Evolutionary conservation across 805 yeast species (phyloP).

Genomic region (Brettanomyces nanus): DNA sequence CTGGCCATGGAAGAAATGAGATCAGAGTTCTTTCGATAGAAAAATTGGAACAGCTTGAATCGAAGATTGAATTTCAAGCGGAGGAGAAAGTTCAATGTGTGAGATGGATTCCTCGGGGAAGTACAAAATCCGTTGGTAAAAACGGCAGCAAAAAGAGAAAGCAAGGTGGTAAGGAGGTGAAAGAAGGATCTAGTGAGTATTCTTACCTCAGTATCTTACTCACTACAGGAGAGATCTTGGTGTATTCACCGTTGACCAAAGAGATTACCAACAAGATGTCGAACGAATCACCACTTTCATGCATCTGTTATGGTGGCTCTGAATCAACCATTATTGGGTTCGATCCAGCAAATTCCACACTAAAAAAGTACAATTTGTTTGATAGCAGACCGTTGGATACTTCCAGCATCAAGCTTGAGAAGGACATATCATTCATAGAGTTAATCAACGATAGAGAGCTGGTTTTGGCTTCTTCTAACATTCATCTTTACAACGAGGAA

Average conservation of each 20-base stretch:
- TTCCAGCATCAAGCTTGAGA: slow-evolving; percentile 7
- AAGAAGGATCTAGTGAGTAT: slow-evolving; percentile 12
- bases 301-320: slow-evolving; percentile 17
- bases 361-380: slow-evolving; percentile 19
- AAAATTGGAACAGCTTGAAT: slow-evolving; percentile 16
- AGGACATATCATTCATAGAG: slow-evolving; percentile 12
- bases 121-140: neutral
- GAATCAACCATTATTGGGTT: slow-evolving; percentile 18
- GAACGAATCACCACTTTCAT: slow-evolving; percentile 20
- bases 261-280: slow-evolving; percentile 31
- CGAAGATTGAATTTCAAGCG: slow-evolving; percentile 32
- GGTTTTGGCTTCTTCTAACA: slow-evolving; percentile 23
- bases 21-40: slow-evolving; percentile 31
- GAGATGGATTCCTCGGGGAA: slow-evolving; percentile 28
- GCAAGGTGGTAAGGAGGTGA: slow-evolving; percentile 10
- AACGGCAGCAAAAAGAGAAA: slow-evolving; percentile 6
- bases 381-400: slow-evolving; percentile 10
- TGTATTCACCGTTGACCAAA: slow-evolving; percentile 36
- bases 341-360: slow-evolving; percentile 19
- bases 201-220: slow-evolving; percentile 18
- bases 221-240: slow-evolving; percentile 30
- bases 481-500: slow-evolving; percentile 27
- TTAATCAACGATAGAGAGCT: slow-evolving; percentile 8
- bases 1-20: slow-evolving; percentile 38
- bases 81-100: slow-evolving; percentile 30